Conservation (phyloP, 139 green algal species). For the Coelastrella sp. region DNA sequence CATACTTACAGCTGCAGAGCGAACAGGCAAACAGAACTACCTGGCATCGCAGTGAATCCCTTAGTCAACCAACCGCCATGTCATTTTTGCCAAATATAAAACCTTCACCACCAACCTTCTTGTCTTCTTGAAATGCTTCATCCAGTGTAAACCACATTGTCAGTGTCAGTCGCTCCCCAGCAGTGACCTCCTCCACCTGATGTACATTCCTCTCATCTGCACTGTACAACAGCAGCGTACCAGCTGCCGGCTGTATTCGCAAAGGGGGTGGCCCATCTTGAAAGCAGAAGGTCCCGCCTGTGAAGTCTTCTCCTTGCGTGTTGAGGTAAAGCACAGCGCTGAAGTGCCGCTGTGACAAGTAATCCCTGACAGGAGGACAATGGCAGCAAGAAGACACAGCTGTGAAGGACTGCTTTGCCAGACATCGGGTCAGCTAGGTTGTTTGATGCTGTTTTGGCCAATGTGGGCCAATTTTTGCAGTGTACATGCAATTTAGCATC, state of each 20-base stretch:
- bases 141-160: constrained; percentile 59
- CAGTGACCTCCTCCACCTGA: constrained; percentile 47
- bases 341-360: constrained; percentile 48
- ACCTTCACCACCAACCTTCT: constrained; percentile 10
- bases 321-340: constrained; percentile 59
- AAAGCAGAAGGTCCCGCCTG: constrained; percentile 54
- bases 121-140: constrained; percentile 38
- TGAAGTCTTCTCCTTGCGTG: constrained; percentile 46
- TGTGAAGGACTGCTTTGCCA: not conserved
- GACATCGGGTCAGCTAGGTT: not conserved
- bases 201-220: constrained; percentile 54
- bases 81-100: not conserved
- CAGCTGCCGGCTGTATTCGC: not conserved
- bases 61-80: too few relatives aligned
- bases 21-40: too few relatives aligned
- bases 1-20: too few relatives aligned
- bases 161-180: constrained; percentile 49
- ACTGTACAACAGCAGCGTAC: not conserved
- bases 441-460: too few relatives aligned
- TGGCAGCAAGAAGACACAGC: not conserved
- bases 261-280: not conserved
- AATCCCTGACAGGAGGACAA: constrained; percentile 32
- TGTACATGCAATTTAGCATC: too few relatives aligned
- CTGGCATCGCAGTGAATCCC: too few relatives aligned
- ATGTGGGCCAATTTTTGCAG: too few relatives aligned